Evolutionary conservation across 2,329 filamentous ascomycete genomes (phyloP), one percentile per base, ranked within the genome.

Genomic region (Lecanicillium sp.): DNA sequence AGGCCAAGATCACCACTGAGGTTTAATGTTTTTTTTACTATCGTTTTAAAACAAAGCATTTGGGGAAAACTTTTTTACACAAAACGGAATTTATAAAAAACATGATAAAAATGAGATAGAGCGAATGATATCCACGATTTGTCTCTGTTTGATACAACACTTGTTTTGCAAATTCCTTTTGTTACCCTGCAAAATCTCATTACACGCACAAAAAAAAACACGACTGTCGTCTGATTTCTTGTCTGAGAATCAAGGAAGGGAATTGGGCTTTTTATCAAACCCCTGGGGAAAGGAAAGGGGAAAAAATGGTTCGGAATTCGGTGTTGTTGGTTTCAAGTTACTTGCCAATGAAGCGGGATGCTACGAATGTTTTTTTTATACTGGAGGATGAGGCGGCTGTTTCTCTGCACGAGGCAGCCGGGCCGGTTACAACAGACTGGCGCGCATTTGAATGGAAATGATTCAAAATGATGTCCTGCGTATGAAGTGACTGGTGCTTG

Each of bases 1-100:
- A 96, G 87, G 93, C 90, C 69, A 94, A 91, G 83, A 86, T 98
- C 73, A 95, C 91, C 65, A 95, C 90, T 64, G 93, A 98, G 84
- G 78, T 84, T 67, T 86, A 83, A 81, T 67, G 14, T 35, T 24
- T 24, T 32, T 32, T 17, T 47, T 29, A 7, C 6, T 35, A 15
- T 7, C 7, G 32, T 6, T 6, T 6, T 15, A 58, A 52, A 56
- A 21, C 12, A 32, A 5, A 6, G 32, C n/a, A 35, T 14, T 6
- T 17, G 12, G 4, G 14, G 14, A 40, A 38, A 49, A 30, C n/a
- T n/a, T n/a, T n/a, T n/a, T n/a, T n/a, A n/a, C n/a, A n/a, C n/a
- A 32, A 43, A 48, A 41, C 19, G 44, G 30, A 33, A 33, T 6
- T 8, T 26, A 46, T 30, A 33, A 47, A 37, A 47, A 47, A 47